phyloP scores from a whole-genome alignment of 2,329 filamentous ascomycete species.

The Hysterium pulicare region DNA sequence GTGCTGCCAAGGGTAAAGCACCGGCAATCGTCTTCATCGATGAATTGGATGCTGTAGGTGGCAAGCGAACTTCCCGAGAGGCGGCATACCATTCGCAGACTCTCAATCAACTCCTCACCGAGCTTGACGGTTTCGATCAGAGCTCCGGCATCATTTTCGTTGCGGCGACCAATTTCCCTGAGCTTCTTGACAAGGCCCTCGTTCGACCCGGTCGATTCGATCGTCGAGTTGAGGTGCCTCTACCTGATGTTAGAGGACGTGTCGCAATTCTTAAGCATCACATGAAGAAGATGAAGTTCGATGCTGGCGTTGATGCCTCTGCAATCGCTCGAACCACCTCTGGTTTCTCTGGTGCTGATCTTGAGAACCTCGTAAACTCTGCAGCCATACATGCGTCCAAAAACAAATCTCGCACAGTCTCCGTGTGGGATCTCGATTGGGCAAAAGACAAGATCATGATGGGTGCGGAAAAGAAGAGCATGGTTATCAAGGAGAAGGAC shows the following conservation, averaged over 20 bases:
- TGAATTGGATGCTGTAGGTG: constrained; percentile 89
- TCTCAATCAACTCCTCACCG: constrained; percentile 92
- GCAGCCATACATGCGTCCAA: constrained; percentile 93
- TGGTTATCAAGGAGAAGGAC: constrained; percentile 88
- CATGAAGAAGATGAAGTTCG: constrained; percentile 82
- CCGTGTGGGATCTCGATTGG: constrained; percentile 85
- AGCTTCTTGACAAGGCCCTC: constrained; percentile 89
- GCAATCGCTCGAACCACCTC: constrained; percentile 82
- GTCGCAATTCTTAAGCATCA: constrained; percentile 92
- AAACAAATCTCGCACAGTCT: constrained; percentile 71
- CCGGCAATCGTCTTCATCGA: constrained; percentile 95
- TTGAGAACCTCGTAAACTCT: constrained; percentile 96
- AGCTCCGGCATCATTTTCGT: constrained; percentile 93
- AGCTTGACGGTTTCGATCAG: constrained; percentile 95
- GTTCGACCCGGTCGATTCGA: constrained; percentile 95
- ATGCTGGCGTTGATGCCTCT: constrained; percentile 75
- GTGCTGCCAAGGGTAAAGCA: constrained; percentile 76
- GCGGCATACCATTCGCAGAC: constrained; percentile 96
- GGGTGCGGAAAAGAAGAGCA: constrained; percentile 87
- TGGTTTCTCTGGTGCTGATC: constrained; percentile 89
- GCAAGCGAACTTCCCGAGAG: constrained; percentile 87
- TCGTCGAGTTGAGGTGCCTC: constrained; percentile 79
- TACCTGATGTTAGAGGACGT: constrained; percentile 90
- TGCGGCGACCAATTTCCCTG: constrained; percentile 92
- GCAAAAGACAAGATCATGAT: constrained; percentile 98